A percentile compares a stretch with the other conserved stretches of the same genome.
Evolutionary conservation across 2,329 filamentous ascomycete species (phyloP).

Genomic region (Beauveria caledonica): DNA sequence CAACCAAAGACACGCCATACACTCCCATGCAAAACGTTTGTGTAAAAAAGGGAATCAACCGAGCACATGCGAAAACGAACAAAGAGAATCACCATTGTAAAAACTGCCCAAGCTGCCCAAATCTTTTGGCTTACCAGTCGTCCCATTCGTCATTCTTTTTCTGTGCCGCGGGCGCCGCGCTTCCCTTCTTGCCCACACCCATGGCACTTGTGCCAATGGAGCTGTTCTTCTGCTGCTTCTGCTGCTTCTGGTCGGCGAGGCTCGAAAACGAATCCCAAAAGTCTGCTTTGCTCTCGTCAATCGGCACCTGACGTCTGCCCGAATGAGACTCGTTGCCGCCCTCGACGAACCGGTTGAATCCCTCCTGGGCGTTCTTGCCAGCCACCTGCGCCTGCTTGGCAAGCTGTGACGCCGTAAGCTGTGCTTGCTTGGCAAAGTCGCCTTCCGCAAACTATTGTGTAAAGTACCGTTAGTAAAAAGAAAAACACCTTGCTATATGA

Average conservation of each 20-base stretch:
- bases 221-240: constrained; percentile 29
- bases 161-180: constrained; percentile 25
- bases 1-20: constrained; percentile 8
- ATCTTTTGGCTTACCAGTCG: constrained; percentile 41
- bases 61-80: neutral
- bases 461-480: neutral
- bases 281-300: constrained; percentile 62
- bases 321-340: constrained; percentile 49
- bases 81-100: neutral
- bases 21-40: constrained; percentile 8
- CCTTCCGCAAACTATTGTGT: constrained; percentile 62
- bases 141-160: constrained; percentile 56
- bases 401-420: constrained; percentile 55
- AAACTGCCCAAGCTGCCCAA: neutral
- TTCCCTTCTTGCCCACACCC: constrained; percentile 41
- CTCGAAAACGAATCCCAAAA: constrained; percentile 91
- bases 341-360: constrained; percentile 83
- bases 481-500: neutral
- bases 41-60: neutral
- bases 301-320: constrained; percentile 26
- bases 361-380: constrained; percentile 66
- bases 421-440: constrained; percentile 63
- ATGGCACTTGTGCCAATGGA: constrained; percentile 53
- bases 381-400: constrained; percentile 60
- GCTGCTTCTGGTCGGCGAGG: constrained; percentile 43